These are phyloP conservation scores for Penicillium aurantiogriseum DNA, from an alignment of 2,329 filamentous ascomycete species.

Conservation along the genomic window DNA sequence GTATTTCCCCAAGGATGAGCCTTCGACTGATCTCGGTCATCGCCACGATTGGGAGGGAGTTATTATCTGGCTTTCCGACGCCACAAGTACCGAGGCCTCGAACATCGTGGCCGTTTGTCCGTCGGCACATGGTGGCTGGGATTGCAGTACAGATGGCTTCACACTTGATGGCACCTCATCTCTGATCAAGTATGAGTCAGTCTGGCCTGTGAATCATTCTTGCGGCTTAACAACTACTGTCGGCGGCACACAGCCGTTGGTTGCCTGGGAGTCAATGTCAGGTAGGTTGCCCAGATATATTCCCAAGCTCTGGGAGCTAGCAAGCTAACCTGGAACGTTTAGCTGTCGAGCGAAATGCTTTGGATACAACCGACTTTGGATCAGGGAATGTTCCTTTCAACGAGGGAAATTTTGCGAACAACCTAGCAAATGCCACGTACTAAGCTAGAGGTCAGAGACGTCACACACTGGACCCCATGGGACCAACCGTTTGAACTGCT, in stretches of 20 bases:
- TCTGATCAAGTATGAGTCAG: constrained; percentile 50
- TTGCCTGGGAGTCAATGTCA: constrained; percentile 53
- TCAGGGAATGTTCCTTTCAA: constrained; percentile 50
- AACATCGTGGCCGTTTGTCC: constrained; percentile 53
- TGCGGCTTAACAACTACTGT: constrained; percentile 42
- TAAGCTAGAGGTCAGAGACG: constrained; percentile 9
- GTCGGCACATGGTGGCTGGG: constrained; percentile 52
- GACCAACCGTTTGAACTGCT: too few species aligned
- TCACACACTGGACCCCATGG: not conserved
- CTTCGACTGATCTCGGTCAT: constrained; percentile 48
- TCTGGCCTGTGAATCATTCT: constrained; percentile 51
- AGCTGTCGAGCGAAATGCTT: constrained; percentile 41
- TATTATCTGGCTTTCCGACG: constrained; percentile 51
- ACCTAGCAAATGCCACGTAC: constrained; percentile 42
- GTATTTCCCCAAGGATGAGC: constrained; percentile 53
- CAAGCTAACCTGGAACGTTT: not conserved
- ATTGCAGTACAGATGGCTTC: constrained; percentile 43
- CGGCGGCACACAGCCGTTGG: constrained; percentile 48
- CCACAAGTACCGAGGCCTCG: constrained; percentile 35
- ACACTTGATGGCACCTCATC: constrained; percentile 46
- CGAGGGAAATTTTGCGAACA: constrained; percentile 47
- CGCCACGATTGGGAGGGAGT: constrained; percentile 58
- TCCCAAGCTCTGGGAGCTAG: not conserved
- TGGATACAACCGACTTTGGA: constrained; percentile 50
- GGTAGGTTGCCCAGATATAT: not conserved